Evolutionary conservation across 2,329 filamentous ascomycete species (phyloP), one percentile per base, ranked within the genome.

Genomic region (Scytalidium lignicola): DNA sequence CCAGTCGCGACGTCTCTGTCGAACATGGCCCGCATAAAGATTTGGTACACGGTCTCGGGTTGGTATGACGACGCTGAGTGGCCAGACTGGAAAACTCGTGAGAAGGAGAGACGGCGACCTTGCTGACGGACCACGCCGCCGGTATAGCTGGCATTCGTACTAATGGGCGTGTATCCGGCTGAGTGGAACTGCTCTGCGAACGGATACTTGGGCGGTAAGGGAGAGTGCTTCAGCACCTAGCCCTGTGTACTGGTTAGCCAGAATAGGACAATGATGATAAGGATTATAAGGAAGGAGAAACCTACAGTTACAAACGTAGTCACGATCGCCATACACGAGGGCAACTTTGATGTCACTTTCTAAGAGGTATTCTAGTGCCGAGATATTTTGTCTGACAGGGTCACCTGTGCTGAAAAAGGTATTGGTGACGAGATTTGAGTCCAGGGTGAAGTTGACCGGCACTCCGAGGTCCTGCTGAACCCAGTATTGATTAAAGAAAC

Each of bases 101-200:
- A 78, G 62, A 86, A 86, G 21, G 75, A 80, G 49, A 85, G 75
- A 13, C 26, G 7, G 56, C 90, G 89, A 15, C 84, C 86, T 59
- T 79, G 85, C 64, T 92, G 86, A 5, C 86, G 77, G 0, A 88
- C 86, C 49, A 79, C 75, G 15, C 87, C 88, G 48, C 79, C 86
- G 59, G 80, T 76, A 65, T 83, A 82, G 8, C 74, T 73, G 22
- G 73, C 74, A 61, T 87, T 85, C 19, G 86, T 80, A 4, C 80
- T 66, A 51, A 92, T 79, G 9, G 83, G 79, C 0, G 80, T 76
- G 62, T 91, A 92, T 0, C 86, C 87, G 0, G 87, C 82, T 0
- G 68, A 64, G 1, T 73, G 67, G 62, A 90, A 92, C 18, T 68
- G 64, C 2, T 67, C 64, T 1, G 69, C 65, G 28, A 71, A 56